Base-by-base conservation (phyloP, 1,284 basidiomycete genomes). In the Butyriboletus appendiculatus region DNA sequence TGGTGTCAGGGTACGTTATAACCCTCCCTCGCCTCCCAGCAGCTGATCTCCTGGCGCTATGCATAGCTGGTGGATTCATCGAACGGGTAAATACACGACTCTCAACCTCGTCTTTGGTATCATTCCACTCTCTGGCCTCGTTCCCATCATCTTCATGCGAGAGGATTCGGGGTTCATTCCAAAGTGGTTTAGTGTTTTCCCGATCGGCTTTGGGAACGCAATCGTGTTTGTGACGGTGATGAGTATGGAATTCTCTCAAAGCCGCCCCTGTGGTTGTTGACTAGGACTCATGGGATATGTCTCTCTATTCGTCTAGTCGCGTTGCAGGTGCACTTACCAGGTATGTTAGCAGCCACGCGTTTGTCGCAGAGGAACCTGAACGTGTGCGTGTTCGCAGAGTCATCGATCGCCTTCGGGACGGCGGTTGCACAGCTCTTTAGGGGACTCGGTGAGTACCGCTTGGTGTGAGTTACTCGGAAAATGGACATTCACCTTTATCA, bases 21-120 rank as follows among this genome's bases (percentile, higher is more conserved):
- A 2, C 14, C 16, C 24, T 20, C 15, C 18, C 6, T 47, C 18
- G 11, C 3, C 24, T 15, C 11, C 26, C 4, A 11, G 9, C 14
- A 32, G 7, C 11, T 59, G 7, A 46, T 37, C 5, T 8, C 4
- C 3, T 11, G 5, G 9, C 11, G 22, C 9, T 9, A 40, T 18
- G 14, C 24, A 30, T n/a, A 58, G 58, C 26, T 59, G 59, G 59
- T 37, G 59, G n/a, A 39, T 63, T 38, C 58, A 63, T 26, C 53
- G 41, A 30, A 63, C 59, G 26, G 59, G 59, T 5, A 62, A 52
- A 58, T 60, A 62, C 43, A 44, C 44, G 10, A 14, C 26, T 2
- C 40, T 60, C 10, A 63, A 62, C 12, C 42, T 60, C 20, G 33
- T 49, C 15, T 60, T 49, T 32, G 59, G 59, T 16, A 38, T 58